Conservation (phyloP, 116 monocot species). For the Cymodocea nodosa region DNA sequence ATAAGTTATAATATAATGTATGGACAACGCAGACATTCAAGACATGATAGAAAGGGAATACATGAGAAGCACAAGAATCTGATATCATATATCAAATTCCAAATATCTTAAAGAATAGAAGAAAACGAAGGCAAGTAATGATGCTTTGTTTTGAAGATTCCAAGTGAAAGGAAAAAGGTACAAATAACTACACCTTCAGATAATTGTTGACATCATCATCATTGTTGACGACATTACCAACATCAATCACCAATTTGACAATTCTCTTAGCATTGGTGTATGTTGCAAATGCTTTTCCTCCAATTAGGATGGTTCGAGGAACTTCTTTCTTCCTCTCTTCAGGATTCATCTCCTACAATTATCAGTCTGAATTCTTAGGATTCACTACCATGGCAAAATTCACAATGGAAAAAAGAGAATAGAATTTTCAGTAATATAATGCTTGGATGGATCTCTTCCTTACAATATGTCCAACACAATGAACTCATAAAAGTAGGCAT, state of each 20-base stretch:
- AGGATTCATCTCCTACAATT: conserved; percentile 59
- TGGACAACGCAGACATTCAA: neutral
- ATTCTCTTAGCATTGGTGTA: conserved; percentile 94
- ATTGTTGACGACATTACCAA: conserved; percentile 73
- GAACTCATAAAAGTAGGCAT: too few species aligned
- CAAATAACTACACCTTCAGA: conserved; percentile 44
- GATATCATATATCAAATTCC: too few species aligned
- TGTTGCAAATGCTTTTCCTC: conserved; percentile 96
- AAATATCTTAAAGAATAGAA: too few species aligned
- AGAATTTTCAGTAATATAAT: too few species aligned
- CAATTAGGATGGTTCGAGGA: conserved; percentile 76
- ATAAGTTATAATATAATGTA: neutral
- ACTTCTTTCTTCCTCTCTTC: conserved; percentile 66
- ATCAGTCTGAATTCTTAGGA: neutral
- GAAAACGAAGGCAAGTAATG: too few species aligned
- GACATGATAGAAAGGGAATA: neutral
- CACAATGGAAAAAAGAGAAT: neutral
- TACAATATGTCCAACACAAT: too few species aligned
- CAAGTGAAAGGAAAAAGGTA: neutral
- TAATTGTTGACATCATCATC: conserved; percentile 54
- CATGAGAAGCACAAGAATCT: neutral
- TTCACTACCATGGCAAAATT: neutral
- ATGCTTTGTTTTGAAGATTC: too few species aligned
- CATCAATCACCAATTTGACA: conserved; percentile 88
- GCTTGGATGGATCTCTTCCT: too few species aligned